Conservation (phyloP, 208 protist genomes). For the Vickermania ingenoplastis region DNA sequence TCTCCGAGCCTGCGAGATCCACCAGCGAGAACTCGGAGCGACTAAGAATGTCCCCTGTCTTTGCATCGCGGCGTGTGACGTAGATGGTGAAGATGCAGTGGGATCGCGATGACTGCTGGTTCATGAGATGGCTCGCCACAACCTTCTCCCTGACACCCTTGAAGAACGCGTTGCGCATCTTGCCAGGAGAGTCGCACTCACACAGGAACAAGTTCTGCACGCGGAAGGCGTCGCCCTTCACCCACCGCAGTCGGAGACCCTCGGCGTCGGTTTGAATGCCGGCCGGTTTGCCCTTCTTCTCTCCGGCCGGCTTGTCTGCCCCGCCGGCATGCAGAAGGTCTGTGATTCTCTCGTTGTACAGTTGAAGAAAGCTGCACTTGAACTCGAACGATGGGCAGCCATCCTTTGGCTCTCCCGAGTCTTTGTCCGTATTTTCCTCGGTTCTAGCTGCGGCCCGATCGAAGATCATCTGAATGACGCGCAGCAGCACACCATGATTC, state of each 20-base stretch:
- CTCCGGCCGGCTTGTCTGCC: not conserved
- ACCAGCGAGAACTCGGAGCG: constrained; percentile 78
- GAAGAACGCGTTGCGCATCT: constrained; percentile 76
- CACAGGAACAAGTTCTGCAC: constrained; percentile 85
- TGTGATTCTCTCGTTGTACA: constrained; percentile 87
- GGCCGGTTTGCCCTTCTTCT: not conserved
- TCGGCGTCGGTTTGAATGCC: constrained; percentile 4
- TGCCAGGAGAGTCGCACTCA: constrained; percentile 43
- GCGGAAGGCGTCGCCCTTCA: constrained; percentile 54
- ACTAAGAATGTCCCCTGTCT: constrained; percentile 24
- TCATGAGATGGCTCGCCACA: constrained; percentile 78
- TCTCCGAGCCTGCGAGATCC: constrained; percentile 89
- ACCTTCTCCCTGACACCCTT: constrained; percentile 61
- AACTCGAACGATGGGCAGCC: constrained; percentile 28
- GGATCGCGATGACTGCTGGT: constrained; percentile 87
- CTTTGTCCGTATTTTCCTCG: constrained; percentile 5
- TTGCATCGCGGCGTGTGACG: constrained; percentile 38
- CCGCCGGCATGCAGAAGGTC: constrained; percentile 45
- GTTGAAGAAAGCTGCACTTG: constrained; percentile 81
- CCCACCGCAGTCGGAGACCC: constrained; percentile 51
- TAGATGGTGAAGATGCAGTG: constrained; percentile 88
- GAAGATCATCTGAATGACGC: constrained; percentile 70
- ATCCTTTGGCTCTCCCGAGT: constrained; percentile 15
- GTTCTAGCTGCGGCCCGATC: constrained; percentile 49
- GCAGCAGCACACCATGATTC: constrained; percentile 70